phyloP scores from a whole-genome alignment of 2,329 filamentous ascomycete species.

The Penicillium brasilianum region DNA sequence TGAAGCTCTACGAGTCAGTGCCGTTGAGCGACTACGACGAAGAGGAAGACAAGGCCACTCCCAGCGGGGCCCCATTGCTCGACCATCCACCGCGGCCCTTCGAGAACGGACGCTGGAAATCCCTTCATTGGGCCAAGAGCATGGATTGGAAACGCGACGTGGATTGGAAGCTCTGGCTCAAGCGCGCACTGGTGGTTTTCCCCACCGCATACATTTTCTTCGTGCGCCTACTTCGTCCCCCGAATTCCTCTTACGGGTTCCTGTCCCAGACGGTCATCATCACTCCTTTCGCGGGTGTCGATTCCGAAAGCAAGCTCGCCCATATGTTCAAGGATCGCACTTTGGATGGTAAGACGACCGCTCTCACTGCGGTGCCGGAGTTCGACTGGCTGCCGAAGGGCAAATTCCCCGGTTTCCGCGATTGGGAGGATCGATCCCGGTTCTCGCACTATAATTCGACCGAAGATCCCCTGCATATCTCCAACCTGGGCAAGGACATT shows the following conservation, averaged over 20 bases:
- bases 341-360: slow-evolving; percentile 22
- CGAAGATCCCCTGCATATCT: slow-evolving; percentile 47
- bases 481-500: slow-evolving; percentile 43
- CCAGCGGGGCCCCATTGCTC: slow-evolving; percentile 17
- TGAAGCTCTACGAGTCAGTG: slow-evolving; percentile 24
- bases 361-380: slow-evolving; percentile 17
- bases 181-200: slow-evolving; percentile 30
- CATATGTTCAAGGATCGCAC: slow-evolving; percentile 19
- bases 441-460: slow-evolving; percentile 41
- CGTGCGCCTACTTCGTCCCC: slow-evolving; percentile 36
- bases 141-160: slow-evolving; percentile 12
- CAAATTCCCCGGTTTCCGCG: slow-evolving; percentile 25
- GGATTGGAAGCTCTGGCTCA: slow-evolving; percentile 17
- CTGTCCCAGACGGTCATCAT: slow-evolving; percentile 28
- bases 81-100: slow-evolving; percentile 11
- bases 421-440: slow-evolving; percentile 25
- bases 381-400: slow-evolving; percentile 29
- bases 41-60: slow-evolving; percentile 19
- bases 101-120: slow-evolving; percentile 12
- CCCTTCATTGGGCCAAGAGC: slow-evolving; percentile 8
- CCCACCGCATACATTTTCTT: slow-evolving; percentile 29
- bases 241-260: slow-evolving; percentile 26
- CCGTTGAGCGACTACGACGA: slow-evolving; percentile 25
- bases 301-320: slow-evolving; percentile 20
- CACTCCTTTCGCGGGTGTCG: slow-evolving; percentile 24